These are phyloP conservation scores for Candida khao-thaluensis DNA, from an alignment of 805 yeast species.

Conservation along the genomic window DNA sequence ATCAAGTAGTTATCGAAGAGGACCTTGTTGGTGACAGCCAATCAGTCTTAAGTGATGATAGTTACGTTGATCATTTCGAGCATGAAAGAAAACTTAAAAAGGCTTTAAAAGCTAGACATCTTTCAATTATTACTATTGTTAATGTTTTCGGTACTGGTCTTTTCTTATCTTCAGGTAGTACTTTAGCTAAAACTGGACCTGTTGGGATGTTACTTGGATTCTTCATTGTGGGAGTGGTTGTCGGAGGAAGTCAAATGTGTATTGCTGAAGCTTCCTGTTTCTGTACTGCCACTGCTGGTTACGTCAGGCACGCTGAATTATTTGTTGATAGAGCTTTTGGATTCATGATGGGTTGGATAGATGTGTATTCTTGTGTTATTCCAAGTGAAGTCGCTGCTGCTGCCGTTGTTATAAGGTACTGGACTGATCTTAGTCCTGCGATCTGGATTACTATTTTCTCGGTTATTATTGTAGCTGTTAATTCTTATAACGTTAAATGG, in stretches of 20 bases:
- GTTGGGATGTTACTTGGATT: conserved; percentile 52
- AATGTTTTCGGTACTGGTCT: conserved; percentile 49
- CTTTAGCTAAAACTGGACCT: conserved; percentile 42
- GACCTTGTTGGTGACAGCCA: conserved; percentile 1
- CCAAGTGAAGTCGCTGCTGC: conserved; percentile 48
- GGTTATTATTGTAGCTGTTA: conserved; percentile 32
- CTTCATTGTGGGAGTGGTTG: conserved; percentile 43
- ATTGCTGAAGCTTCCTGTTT: conserved; percentile 39
- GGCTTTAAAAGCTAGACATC: conserved; percentile 20
- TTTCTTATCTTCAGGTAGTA: conserved; percentile 53
- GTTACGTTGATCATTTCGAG: conserved; percentile 15
- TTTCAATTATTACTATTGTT: conserved; percentile 22
- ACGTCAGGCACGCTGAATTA: conserved; percentile 35
- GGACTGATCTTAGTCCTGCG: conserved; percentile 46
- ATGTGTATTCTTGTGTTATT: conserved; percentile 30
- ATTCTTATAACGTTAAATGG: conserved; percentile 37
- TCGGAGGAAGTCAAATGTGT: conserved; percentile 39
- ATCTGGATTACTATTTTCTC: conserved; percentile 46
- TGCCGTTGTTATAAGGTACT: conserved; percentile 46
- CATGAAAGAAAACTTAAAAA: conserved; percentile 18
- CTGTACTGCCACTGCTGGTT: conserved; percentile 38
- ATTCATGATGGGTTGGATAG: conserved; percentile 47
- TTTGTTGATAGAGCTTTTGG: conserved; percentile 47
- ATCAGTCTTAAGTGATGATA: background rate
- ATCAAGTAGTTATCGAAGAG: background rate